Evolutionary conservation across 176 grass and related monocot species (phyloP), one percentile per base, ranked within the genome.

Genomic region (Thinopyrum elongatum): DNA sequence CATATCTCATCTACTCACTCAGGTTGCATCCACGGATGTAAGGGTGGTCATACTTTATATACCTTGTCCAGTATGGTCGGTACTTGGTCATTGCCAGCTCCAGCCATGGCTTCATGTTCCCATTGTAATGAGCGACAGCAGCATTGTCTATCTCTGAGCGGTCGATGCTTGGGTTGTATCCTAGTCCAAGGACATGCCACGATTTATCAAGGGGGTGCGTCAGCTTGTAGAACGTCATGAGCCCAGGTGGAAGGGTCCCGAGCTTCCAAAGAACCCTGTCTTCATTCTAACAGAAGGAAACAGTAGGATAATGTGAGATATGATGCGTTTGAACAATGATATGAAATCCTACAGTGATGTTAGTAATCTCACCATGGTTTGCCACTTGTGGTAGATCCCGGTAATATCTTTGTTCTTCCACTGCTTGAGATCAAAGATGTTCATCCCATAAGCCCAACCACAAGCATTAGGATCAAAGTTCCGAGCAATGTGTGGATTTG

Each of bases 341-440:
- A 82, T 44, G 53, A 22, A 22, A 58, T 58, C 30, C 10, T 69
- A 72, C 10, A 13, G 76, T 22, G 36, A 25, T 17, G 38, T 16
- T 81, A 70, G 9, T 34, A 81, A 61, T 33, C 90, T 81, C 76
- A 99, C 97, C 97, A 91, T 81, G 58, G 53, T 99, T 85, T 99
- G 97, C 97, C 97, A 99, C 81, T 85, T 99, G 90, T 99, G 97
- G 82, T 99, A 99, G 63, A 99, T 99, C 66, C 97, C 97, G 13
- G 97, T 99, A 55, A 99, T 99, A 79, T 99, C 94, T 88, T 99
- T 99, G 71, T 89, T 94, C 86, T 96, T 96, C 97, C 97, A 99
- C 49, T 95, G 86, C 71, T 87, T 90, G 3, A 99, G 87, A 85
- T 99, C 97, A 90, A 99, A 99, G 70, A 99, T 87, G 83, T 99